Conservation (phyloP, 306 rosid species). For the Sophora flavescens region DNA sequence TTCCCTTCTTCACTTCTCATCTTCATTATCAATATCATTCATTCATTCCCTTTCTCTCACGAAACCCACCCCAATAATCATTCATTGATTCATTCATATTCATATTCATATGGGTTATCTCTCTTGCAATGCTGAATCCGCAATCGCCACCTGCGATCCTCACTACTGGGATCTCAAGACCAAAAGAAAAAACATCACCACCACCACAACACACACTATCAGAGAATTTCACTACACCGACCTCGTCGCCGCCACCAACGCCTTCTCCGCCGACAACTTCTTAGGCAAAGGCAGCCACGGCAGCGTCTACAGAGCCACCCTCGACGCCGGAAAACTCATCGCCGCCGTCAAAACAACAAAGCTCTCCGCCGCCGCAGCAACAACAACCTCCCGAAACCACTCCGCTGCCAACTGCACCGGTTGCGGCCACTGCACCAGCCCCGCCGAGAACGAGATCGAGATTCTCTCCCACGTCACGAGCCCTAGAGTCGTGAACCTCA, state of each 20-base stretch:
- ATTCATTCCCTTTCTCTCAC: not conserved
- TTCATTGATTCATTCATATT: slow-evolving; percentile 4
- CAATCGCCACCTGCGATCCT: slow-evolving; percentile 77
- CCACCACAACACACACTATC: slow-evolving; percentile 32
- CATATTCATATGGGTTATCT: slow-evolving; percentile 65
- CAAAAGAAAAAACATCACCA: not conserved
- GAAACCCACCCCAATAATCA: not conserved
- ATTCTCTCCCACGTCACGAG: slow-evolving; percentile 71
- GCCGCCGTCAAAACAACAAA: slow-evolving; percentile 84
- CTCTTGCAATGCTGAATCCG: slow-evolving; percentile 82
- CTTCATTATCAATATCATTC: not conserved
- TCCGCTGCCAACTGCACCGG: slow-evolving; percentile 40
- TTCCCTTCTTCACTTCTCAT: not conserved
- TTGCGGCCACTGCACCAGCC: slow-evolving; percentile 61
- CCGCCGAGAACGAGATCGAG: slow-evolving; percentile 91
- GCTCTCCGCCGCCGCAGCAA: not conserved
- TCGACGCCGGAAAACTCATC: slow-evolving; percentile 66
- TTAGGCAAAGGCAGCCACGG: slow-evolving; percentile 93
- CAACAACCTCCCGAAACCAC: slow-evolving; percentile 36
- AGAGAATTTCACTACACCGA: slow-evolving; percentile 59
- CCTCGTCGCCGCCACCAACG: slow-evolving; percentile 63
- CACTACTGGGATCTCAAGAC: slow-evolving; percentile 60
- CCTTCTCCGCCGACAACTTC: slow-evolving; percentile 71
- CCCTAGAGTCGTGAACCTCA: slow-evolving; percentile 76
- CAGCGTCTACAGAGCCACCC: slow-evolving; percentile 71